These are phyloP conservation scores for Pseudogymnoascus pannorum DNA, from an alignment of 2,329 filamentous ascomycete species.

Conservation along the genomic window DNA sequence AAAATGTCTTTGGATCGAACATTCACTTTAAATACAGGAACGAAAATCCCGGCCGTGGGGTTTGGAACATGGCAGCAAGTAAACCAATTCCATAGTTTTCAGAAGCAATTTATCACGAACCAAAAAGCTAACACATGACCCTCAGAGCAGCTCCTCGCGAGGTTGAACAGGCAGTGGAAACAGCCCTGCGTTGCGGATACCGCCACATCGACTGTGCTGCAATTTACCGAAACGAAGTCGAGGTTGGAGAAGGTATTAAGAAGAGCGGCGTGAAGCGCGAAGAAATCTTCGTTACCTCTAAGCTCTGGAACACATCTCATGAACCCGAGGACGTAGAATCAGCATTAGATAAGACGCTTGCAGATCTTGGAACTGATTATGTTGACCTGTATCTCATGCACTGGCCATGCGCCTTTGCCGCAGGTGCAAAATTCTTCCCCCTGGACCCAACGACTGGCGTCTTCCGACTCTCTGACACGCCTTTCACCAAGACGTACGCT, in stretches of 20 bases:
- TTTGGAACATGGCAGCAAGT: constrained; percentile 38
- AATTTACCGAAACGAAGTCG: constrained; percentile 37
- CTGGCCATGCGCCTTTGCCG: constrained; percentile 31
- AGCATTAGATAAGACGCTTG: constrained; percentile 29
- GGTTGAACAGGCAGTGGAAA: constrained; percentile 35
- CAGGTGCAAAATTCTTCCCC: constrained; percentile 20
- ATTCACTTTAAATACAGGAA: constrained; percentile 30
- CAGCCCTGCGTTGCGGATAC: constrained; percentile 43
- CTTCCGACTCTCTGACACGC: constrained; percentile 19
- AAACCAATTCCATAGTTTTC: not conserved
- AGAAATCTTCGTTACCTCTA: constrained; percentile 46
- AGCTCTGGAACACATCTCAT: constrained; percentile 49
- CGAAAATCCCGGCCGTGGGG: constrained; percentile 35
- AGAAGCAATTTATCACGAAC: not conserved
- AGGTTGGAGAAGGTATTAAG: constrained; percentile 37
- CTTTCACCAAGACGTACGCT: constrained; percentile 46
- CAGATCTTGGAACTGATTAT: constrained; percentile 33
- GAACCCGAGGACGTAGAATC: constrained; percentile 28
- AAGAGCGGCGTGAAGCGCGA: constrained; percentile 33
- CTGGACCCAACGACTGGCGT: constrained; percentile 24
- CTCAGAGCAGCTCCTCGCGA: constrained; percentile 24
- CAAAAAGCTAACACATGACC: constrained; percentile 20
- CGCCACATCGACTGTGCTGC: constrained; percentile 43
- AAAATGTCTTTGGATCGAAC: not conserved
- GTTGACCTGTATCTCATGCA: constrained; percentile 35